Conservation (phyloP, 176 grass and related monocot species). For the Ensete ventricosum region DNA sequence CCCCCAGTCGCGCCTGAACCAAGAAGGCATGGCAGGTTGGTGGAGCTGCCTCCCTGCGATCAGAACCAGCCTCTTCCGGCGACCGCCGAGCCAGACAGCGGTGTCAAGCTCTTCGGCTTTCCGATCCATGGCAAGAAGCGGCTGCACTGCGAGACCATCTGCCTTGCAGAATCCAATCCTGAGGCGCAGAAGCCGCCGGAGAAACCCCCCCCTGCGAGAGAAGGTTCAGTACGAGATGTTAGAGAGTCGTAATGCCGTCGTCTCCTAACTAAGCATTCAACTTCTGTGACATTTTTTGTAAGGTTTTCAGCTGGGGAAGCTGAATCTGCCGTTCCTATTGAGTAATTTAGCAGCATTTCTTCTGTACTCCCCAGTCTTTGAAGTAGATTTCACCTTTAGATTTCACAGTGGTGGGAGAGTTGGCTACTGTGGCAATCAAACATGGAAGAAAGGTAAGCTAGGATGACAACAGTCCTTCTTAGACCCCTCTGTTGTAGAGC, state of each 20-base stretch:
- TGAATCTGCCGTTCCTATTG: not conserved
- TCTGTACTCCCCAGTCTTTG: not conserved
- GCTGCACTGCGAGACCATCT: conserved; percentile 11
- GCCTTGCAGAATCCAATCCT: not conserved
- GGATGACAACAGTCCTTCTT: too few relatives aligned
- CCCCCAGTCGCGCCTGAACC: conserved; percentile 22
- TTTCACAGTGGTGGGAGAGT: too few relatives aligned
- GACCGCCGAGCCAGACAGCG: not conserved
- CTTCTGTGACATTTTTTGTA: not conserved
- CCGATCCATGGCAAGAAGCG: conserved; percentile 49
- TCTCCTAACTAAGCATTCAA: not conserved
- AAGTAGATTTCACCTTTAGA: not conserved
- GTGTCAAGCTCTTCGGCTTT: conserved; percentile 84
- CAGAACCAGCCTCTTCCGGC: not conserved
- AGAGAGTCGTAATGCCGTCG: not conserved
- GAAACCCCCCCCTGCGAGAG: not conserved
- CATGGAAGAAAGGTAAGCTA: too few relatives aligned
- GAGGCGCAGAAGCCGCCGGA: not conserved
- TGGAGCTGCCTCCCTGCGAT: conserved; percentile 36
- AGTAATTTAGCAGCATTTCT: not conserved
- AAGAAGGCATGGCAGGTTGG: conserved; percentile 28
- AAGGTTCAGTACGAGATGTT: not conserved
- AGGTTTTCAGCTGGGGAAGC: not conserved
- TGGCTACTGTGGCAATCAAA: too few relatives aligned
- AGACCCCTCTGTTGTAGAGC: too few relatives aligned